Conservation (phyloP, 2,329 filamentous ascomycete genomes). For the Cladorrhinum sp. region DNA sequence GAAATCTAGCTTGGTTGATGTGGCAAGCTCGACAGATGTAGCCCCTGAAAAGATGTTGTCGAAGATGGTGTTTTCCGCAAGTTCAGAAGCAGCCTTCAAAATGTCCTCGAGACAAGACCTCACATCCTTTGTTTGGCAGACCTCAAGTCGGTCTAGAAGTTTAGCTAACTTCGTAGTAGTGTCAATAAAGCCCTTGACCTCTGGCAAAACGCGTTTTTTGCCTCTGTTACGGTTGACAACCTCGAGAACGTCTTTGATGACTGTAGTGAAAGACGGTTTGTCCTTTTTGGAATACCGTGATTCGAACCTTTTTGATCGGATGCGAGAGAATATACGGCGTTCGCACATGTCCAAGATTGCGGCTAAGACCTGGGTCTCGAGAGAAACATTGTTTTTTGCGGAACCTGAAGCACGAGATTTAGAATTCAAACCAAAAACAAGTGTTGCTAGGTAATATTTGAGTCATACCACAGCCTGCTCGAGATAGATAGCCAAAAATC, state of each 20-base stretch:
- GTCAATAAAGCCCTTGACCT: constrained; percentile 7
- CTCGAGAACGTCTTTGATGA: background rate
- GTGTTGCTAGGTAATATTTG: no score
- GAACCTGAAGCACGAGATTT: background rate
- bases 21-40: constrained; percentile 1
- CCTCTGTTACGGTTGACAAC: background rate
- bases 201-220: background rate
- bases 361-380: constrained; percentile 9
- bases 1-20: constrained; percentile 3
- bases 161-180: background rate
- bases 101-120: constrained; percentile 2
- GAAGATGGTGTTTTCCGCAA: constrained; percentile 5
- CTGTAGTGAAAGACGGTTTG: background rate
- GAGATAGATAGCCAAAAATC: constrained; percentile 15
- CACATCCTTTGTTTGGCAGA: constrained; percentile 6
- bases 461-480: constrained; percentile 5
- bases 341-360: constrained; percentile 17
- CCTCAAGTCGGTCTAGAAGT: constrained; percentile 7
- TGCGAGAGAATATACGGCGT: constrained; percentile 15
- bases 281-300: background rate
- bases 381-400: background rate
- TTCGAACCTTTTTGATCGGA: constrained; percentile 5
- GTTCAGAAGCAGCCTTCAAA: constrained; percentile 1
- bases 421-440: no score
- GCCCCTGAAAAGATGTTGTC: constrained; percentile 4